A percentile compares a stretch with the other conserved stretches of the same genome.
Conservation (phyloP, 192 early-diverging fungal species). For the Kickxella alabastrina region DNA sequence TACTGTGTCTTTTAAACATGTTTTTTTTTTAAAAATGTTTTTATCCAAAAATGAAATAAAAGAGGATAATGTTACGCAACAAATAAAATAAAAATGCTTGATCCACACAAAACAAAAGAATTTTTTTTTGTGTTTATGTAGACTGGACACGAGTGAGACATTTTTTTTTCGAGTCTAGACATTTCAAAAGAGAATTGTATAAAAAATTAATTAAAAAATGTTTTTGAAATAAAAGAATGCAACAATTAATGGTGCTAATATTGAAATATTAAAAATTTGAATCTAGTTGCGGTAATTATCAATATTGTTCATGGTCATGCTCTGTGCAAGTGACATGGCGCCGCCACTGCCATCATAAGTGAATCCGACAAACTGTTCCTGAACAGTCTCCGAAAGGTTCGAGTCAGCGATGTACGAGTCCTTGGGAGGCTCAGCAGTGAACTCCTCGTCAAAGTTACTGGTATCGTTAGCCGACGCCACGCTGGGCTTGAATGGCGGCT, state of each 20-base stretch:
- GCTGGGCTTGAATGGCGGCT: constrained; percentile 90
- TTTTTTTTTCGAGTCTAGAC: not conserved
- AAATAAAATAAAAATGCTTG: not conserved
- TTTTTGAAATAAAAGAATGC: not conserved
- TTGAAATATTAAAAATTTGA: not conserved
- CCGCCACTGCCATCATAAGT: constrained; percentile 79
- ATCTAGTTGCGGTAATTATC: constrained; percentile 28
- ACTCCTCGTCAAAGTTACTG: constrained; percentile 98
- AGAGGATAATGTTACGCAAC: not conserved
- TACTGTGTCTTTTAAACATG: constrained; percentile 19
- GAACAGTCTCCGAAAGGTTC: constrained; percentile 83
- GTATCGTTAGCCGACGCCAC: constrained; percentile 87
- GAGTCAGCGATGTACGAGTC: constrained; percentile 83
- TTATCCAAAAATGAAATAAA: not conserved
- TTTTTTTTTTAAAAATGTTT: not conserved
- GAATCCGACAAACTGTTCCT: constrained; percentile 94
- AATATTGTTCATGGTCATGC: constrained; percentile 53
- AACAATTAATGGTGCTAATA: no score
- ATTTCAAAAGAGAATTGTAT: not conserved
- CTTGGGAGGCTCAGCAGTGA: constrained; percentile 87
- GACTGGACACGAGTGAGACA: not conserved
- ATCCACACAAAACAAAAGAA: not conserved
- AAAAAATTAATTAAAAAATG: no score
- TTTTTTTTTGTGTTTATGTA: not conserved
- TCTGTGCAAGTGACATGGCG: constrained; percentile 60